Percentiles rank a stretch among this genome's conserved stretches.
Evolutionary conservation across 176 grass and related monocot species (phyloP).

Genomic region (Canna indica): DNA sequence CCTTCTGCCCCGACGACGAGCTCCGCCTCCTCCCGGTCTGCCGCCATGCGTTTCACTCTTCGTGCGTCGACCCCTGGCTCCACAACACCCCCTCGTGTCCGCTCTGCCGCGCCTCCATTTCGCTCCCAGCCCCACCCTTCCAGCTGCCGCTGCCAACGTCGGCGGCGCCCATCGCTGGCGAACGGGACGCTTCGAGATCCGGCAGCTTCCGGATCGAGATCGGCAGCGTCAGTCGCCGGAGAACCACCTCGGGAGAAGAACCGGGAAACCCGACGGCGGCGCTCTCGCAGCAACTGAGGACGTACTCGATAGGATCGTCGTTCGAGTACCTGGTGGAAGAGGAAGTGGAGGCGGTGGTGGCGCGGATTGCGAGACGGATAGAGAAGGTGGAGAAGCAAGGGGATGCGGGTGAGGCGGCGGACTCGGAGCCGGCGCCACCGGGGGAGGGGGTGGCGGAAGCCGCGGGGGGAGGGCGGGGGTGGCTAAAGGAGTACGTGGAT

Average conservation of each 20-base stretch:
- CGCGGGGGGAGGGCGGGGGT: constrained; percentile 8
- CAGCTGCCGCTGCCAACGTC: neutral
- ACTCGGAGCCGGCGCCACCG: neutral
- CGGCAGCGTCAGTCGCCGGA: constrained; percentile 64
- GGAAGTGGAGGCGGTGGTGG: constrained; percentile 56
- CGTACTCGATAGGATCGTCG: constrained; percentile 34
- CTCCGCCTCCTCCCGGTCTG: constrained; percentile 77
- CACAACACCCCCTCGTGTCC: constrained; percentile 60
- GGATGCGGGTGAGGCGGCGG: neutral
- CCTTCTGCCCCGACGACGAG: constrained; percentile 48
- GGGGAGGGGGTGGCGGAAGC: neutral
- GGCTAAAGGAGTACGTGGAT: constrained; percentile 32
- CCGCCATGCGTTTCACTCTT: constrained; percentile 72
- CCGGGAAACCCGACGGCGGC: constrained; percentile 20
- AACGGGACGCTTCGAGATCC: neutral
- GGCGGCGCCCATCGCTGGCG: neutral
- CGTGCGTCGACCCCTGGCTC: constrained; percentile 76
- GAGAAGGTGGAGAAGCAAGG: constrained; percentile 23
- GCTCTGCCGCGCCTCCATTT: constrained; percentile 71
- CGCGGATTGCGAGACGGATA: constrained; percentile 14
- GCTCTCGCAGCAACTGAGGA: constrained; percentile 18
- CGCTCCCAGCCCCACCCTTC: constrained; percentile 47
- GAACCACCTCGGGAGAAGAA: constrained; percentile 25
- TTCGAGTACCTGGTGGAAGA: constrained; percentile 76
- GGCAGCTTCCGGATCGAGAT: constrained; percentile 60